Evolutionary conservation across 2,329 filamentous ascomycete genomes (phyloP), one percentile per base, ranked within the genome.

Genomic region (Endothia cerciana): DNA sequence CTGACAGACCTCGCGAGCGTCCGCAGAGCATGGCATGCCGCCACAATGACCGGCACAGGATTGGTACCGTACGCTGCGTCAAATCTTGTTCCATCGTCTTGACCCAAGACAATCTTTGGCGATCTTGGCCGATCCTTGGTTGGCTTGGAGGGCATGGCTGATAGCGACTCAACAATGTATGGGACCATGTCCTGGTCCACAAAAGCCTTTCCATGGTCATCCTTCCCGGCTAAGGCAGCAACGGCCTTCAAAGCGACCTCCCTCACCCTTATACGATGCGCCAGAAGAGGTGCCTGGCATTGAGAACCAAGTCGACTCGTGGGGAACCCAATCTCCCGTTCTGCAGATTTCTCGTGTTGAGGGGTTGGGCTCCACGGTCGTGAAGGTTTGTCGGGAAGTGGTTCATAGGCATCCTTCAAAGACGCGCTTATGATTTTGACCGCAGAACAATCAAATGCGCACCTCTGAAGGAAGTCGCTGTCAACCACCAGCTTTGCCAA

Each of bases 1-100:
- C 87, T 91, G 28, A 97, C 90, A 1, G 93, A 97, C 51, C 95
- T 87, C 2, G 93, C 92, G 58, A 98, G 82, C 75, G 93, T 91
- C 69, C 92, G 86, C 36, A 93, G 86, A 33, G 91, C 89, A 73
- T 92, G 89, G 74, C 94, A 97, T 1, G 93, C 94, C 25, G 94
- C 93, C 63, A 96, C 84, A 28, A 98, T 83, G 28, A 97, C 94
- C 3, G 87, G 80, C 8, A 87, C 83, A 1, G 93, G 89, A 72
- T 98, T 97, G 33, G 75, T 77, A 2, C 92, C 93, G 71, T 91
- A 91, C 15, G 86, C 81, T 4, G 78, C 71, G 47, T 74, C 71
- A 55, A 73, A 74, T 25, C 72, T 71, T 45, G 70, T 64, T 40
- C 71, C 63, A 43, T 75, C 77, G 60, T 74, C 78, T 25, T 74